A percentile compares a stretch with the other conserved stretches of the same genome.
Conservation (phyloP, 1,139 yeast genomes). For the Hansenula lynferdii region DNA sequence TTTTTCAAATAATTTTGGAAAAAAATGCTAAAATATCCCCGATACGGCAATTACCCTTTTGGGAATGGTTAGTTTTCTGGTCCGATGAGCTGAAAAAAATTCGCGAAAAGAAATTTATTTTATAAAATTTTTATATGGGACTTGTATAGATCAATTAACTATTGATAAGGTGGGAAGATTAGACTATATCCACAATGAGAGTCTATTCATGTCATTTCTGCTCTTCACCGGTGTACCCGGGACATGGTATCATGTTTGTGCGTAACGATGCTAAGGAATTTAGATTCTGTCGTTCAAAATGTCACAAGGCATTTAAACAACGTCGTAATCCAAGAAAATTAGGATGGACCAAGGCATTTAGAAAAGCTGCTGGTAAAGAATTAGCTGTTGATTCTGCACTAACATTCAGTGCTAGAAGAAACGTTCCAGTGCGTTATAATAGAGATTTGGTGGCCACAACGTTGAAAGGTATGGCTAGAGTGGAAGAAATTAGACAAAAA, state of each 20-base stretch:
- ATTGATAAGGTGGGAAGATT: too few relatives aligned
- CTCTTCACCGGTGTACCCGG: constrained; percentile 95
- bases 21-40: too few relatives aligned
- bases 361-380: constrained; percentile 99
- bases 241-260: constrained; percentile 97
- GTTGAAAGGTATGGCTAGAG: constrained; percentile 90
- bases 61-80: too few relatives aligned
- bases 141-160: too few relatives aligned
- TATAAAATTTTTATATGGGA: too few relatives aligned
- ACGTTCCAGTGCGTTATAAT: constrained; percentile 96
- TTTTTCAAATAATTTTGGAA: too few relatives aligned
- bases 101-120: not conserved
- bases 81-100: too few relatives aligned
- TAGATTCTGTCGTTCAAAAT: constrained; percentile 95
- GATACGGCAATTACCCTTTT: too few relatives aligned
- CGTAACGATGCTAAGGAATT: constrained; percentile 98
- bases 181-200: constrained; percentile 75
- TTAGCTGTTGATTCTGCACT: constrained; percentile 95
- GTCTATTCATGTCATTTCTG: constrained; percentile 94
- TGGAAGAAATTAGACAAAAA: constrained; percentile 92
- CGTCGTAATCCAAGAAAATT: constrained; percentile 98
- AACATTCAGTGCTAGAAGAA: constrained; percentile 95
- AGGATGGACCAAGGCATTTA: constrained; percentile 98
- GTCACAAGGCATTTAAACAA: constrained; percentile 96
- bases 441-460: constrained; percentile 95